Conservation (phyloP, 1,139 yeast species). For the Taphrina communis region DNA sequence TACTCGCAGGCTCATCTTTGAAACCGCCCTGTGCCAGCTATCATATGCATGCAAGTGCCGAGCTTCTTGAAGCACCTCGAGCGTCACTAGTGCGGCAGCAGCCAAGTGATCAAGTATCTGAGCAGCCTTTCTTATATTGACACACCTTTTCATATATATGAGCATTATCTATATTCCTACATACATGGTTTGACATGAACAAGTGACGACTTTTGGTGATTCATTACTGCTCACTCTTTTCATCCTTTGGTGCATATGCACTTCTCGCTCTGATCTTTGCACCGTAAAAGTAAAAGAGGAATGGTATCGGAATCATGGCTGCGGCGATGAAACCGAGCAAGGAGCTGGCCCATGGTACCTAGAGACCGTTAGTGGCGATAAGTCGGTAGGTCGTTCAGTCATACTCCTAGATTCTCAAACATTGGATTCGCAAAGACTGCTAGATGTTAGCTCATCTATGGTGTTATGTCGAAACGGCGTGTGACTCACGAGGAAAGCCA, state of each 20-base stretch:
- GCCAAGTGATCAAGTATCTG: too few species aligned
- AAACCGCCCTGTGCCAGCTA: too few species aligned
- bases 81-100: too few species aligned
- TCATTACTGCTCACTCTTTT: background rate
- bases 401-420: constrained; percentile 66
- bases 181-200: too few species aligned
- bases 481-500: constrained; percentile 54
- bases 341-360: constrained; percentile 67
- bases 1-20: too few species aligned
- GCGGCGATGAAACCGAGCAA: constrained; percentile 69
- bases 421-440: constrained; percentile 68
- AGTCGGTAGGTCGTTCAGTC: background rate
- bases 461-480: too few species aligned
- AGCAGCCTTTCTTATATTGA: too few species aligned
- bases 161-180: too few species aligned
- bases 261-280: constrained; percentile 59
- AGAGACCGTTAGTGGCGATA: too few species aligned
- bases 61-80: too few species aligned
- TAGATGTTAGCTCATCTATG: background rate
- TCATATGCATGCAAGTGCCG: too few species aligned
- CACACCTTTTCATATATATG: background rate
- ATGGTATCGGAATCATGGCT: constrained; percentile 41
- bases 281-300: constrained; percentile 54
- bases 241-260: constrained; percentile 16
- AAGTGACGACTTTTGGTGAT: too few species aligned